Conservation (phyloP, 768 basidiomycete species). For the Calvatia gigantea region DNA sequence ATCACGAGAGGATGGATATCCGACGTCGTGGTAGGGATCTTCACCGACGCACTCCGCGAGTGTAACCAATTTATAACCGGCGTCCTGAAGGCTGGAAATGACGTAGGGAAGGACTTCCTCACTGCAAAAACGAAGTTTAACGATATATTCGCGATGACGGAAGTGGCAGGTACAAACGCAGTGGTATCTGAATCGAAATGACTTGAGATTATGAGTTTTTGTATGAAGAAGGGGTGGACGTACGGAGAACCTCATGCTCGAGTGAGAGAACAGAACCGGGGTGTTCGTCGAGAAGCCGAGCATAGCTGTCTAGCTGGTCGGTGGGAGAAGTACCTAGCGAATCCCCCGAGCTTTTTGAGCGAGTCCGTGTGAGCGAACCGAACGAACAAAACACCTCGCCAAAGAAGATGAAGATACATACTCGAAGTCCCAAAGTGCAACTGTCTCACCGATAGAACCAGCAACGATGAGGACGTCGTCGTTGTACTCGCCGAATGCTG, state of each 20-base stretch:
- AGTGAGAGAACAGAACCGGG: slow-evolving; percentile 32
- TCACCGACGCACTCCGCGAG: slow-evolving; percentile 35
- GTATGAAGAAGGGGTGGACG: slow-evolving; percentile 1
- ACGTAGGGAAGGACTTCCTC: slow-evolving; percentile 32
- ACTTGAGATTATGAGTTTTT: background rate
- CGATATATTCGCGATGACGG: background rate
- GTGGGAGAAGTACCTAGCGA: slow-evolving; percentile 27
- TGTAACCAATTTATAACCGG: slow-evolving; percentile 36
- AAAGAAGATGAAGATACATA: slow-evolving; percentile 16
- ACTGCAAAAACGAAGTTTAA: slow-evolving; percentile 9
- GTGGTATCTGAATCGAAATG: slow-evolving; percentile 2
- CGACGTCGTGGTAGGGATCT: slow-evolving; percentile 28
- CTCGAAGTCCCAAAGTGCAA: slow-evolving; percentile 34
- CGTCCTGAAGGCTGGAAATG: slow-evolving; percentile 28
- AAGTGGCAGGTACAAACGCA: slow-evolving; percentile 1
- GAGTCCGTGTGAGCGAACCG: background rate
- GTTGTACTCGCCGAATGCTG: slow-evolving; percentile 37
- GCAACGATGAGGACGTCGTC: slow-evolving; percentile 24
- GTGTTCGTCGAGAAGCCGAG: slow-evolving; percentile 18
- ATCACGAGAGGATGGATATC: slow-evolving; percentile 24
- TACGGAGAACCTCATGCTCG: slow-evolving; percentile 32
- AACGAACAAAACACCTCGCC: background rate
- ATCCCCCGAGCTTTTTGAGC: slow-evolving; percentile 29
- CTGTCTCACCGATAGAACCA: slow-evolving; percentile 19
- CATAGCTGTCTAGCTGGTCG: slow-evolving; percentile 26